Evolutionary conservation across 768 basidiomycete genomes (phyloP), one percentile per base, ranked within the genome.

Genomic region (Lactifluus subvellereus): DNA sequence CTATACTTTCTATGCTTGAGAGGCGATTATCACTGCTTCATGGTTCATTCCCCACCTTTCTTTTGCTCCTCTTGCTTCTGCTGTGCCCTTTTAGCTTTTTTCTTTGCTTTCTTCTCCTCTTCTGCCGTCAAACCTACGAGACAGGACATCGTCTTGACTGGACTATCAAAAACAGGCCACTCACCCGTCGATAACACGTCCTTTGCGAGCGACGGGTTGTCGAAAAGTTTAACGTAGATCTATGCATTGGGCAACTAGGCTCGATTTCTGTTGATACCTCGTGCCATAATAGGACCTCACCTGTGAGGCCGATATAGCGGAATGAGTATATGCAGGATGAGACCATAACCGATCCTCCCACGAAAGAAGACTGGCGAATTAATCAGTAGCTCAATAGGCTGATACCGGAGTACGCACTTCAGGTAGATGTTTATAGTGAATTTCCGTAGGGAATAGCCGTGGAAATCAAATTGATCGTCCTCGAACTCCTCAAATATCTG

Each of bases 401-500:
- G 45, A 13, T 52, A 30, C n/a, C 48, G 37, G 43, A 16, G 33
- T 9, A 77, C 89, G 64, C 68, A 98, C 96, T 85, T 84, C 57
- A 90, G 64, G 72, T 98, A 98, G 13, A 92, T 84, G 57, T 86
- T 88, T 38, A 98, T 75, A 8, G 90, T 96, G 69, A 87, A 90
- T 69, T 91, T 94, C 57, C 97, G 86, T 67, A 98, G 67, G 67
- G 91, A 91, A 73, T 98, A 99, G 7, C 89, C 85, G 72, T 99
- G 97, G 80, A 99, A 99, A 74, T 99, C 97, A 69, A 89, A 98
- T 74, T 98, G 94, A 70, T 97, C 95, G 67, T 98, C 94, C 66
- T 97, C 93, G 66, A 90, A 83, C 57, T 89, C 89, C 57, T 87
- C 82, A 72, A 96, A 98, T 16, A 87, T 76, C 91, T 91, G 45